A percentile compares a stretch with the other conserved stretches of the same genome.
These are phyloP conservation scores for Penstemon eatonii DNA, from an alignment of 257 asterid genomes.

Conservation along the genomic window DNA sequence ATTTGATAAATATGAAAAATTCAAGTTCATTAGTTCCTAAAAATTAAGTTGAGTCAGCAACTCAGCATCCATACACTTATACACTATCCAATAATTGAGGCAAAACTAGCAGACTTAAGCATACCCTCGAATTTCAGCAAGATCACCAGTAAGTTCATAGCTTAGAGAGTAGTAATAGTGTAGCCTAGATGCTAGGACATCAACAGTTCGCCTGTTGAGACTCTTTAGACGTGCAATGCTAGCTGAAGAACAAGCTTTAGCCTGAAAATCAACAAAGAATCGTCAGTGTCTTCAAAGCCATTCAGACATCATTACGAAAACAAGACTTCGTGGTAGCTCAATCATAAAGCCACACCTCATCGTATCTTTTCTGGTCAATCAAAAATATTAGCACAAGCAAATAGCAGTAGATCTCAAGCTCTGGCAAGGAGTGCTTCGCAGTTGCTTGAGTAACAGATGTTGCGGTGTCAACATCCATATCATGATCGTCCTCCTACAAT, in stretches of 20 bases:
- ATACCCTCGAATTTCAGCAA: constrained; percentile 81
- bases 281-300: constrained; percentile 6
- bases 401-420: constrained; percentile 69
- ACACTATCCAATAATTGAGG: constrained; percentile 12
- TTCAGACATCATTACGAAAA: constrained; percentile 17
- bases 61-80: constrained; percentile 8
- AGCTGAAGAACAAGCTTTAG: constrained; percentile 76
- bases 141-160: constrained; percentile 77
- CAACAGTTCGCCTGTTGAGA: constrained; percentile 66
- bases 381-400: constrained; percentile 62
- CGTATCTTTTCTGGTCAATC: constrained; percentile 66
- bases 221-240: constrained; percentile 64
- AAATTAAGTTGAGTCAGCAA: not conserved
- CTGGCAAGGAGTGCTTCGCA: constrained; percentile 61
- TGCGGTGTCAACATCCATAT: constrained; percentile 59
- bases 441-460: constrained; percentile 49
- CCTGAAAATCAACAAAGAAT: constrained; percentile 43
- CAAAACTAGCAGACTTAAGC: constrained; percentile 18
- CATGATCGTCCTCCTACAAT: constrained; percentile 58
- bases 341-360: constrained; percentile 47
- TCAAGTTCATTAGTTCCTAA: not conserved
- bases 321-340: not conserved
- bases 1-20: not conserved
- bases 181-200: constrained; percentile 74
- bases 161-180: constrained; percentile 72